phyloP scores from a whole-genome alignment of 2,329 filamentous ascomycete species.

The Sporothrix humicola region DNA sequence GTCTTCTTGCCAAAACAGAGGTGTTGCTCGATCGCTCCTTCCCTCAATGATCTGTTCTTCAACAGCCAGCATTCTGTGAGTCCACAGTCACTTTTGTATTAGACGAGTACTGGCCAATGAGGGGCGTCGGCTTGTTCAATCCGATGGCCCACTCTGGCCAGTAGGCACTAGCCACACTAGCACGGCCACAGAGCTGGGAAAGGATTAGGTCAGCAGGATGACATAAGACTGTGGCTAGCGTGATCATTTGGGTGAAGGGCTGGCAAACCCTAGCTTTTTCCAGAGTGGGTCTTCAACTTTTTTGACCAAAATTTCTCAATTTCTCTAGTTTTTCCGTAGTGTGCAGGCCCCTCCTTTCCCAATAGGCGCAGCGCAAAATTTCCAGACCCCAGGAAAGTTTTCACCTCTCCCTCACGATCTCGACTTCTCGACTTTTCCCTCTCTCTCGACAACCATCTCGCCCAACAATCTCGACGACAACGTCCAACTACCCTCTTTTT shows the following conservation, averaged over 20 bases:
- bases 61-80: neutral
- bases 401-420: neutral
- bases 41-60: slow-evolving; percentile 4
- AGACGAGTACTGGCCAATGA: slow-evolving; percentile 21
- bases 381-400: neutral
- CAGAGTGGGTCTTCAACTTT: slow-evolving; percentile 18
- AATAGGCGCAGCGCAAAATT: slow-evolving; percentile 1
- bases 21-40: neutral
- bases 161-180: slow-evolving; percentile 17
- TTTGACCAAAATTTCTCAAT: slow-evolving; percentile 17
- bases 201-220: neutral
- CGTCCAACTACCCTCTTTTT: slow-evolving; percentile 7
- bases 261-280: slow-evolving; percentile 28
- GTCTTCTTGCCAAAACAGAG: neutral
- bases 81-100: neutral
- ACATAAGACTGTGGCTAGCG: neutral
- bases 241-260: neutral
- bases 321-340: neutral
- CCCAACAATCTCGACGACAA: slow-evolving; percentile 28
- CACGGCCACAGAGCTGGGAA: neutral
- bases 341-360: slow-evolving; percentile 18
- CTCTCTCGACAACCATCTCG: slow-evolving; percentile 33
- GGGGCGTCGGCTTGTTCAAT: slow-evolving; percentile 26
- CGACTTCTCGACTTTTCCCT: slow-evolving; percentile 20
- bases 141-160: slow-evolving; percentile 22